Evolutionary conservation across 75 land plant species (phyloP), one percentile per base, ranked within the genome.

Genomic region (Azolla pinnata): DNA sequence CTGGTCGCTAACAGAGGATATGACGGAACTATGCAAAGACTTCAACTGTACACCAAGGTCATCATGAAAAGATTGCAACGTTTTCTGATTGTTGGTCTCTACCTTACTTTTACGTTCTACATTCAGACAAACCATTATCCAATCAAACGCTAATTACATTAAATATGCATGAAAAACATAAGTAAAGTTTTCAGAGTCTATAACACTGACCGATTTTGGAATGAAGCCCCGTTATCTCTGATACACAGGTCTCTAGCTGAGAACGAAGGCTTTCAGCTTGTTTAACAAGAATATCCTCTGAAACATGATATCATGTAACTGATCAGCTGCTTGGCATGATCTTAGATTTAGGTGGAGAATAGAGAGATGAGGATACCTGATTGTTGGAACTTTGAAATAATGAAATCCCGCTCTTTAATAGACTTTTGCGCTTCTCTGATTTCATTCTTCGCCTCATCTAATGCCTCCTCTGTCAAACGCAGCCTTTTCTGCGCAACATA

Each of bases 181-280:
- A 0, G 10, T 55, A 16, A n/a, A n/a, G 1, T 7, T 33, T 33
- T 26, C 9, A 0, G 26, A 35, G 18, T 18, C 1, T 5, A 2
- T 26, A 19, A 17, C 30, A 33, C 58, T 4, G 46, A 73, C 75
- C 75, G 10, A 73, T 66, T 45, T 73, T 73, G 1, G 60, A 52
- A 28, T 68, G 68, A 31, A 73, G 34, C 4, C 64, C 75, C 14
- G 35, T 38, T 21, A 73, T 68, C 8, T 73, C 75, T 25, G 53
- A 42, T 18, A 46, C 70, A 12, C 73, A 58, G 0, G 53, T 46
- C 40, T 73, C 75, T 47, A 73, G 58, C 38, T 73, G 62, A 25
- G 60, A 47, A 17, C 63, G 60, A 51, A 72, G 62, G 14, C 58
- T 53, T 31, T 44, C 66, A 7, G 75, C 75, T n/a, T 59, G 70